Percentiles rank a stretch among this genome's conserved stretches.
phyloP scores from a whole-genome alignment of 345 rosid species.

The Boechera divaricarpa region DNA sequence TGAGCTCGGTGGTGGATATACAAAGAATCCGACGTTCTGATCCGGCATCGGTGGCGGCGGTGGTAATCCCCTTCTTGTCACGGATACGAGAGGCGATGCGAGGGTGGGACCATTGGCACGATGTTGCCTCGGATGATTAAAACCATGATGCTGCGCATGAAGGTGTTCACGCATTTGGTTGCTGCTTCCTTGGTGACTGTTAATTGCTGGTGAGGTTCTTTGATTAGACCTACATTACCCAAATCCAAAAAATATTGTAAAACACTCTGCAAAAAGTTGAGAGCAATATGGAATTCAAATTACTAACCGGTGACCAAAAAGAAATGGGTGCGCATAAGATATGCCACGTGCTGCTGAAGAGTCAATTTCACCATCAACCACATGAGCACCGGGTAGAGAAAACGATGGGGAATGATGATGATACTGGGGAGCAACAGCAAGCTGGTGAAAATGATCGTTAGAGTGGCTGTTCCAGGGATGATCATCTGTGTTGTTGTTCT shows the following conservation, averaged over 20 bases:
- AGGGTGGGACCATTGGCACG: constrained; percentile 50
- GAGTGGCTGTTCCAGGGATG: constrained; percentile 61
- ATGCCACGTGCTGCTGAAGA: constrained; percentile 54
- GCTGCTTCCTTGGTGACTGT: constrained; percentile 56
- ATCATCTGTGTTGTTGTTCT: constrained; percentile 51
- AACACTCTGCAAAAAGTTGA: constrained; percentile 13
- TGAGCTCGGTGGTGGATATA: constrained; percentile 57
- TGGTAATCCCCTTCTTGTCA: constrained; percentile 58
- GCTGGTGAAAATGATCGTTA: constrained; percentile 53
- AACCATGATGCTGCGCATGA: constrained; percentile 51
- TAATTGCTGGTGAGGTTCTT: constrained; percentile 52
- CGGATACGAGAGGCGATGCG: constrained; percentile 46
- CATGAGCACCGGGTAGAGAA: constrained; percentile 50
- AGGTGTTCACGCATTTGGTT: constrained; percentile 54
- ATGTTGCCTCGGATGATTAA: constrained; percentile 56
- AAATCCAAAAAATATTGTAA: neutral
- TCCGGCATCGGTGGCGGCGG: constrained; percentile 49
- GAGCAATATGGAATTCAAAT: constrained; percentile 21
- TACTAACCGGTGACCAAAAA: constrained; percentile 62
- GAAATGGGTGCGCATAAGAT: constrained; percentile 53
- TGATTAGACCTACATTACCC: constrained; percentile 56
- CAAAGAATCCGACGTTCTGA: constrained; percentile 53
- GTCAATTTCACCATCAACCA: constrained; percentile 54
- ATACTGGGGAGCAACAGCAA: constrained; percentile 63
- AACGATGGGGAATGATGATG: constrained; percentile 52